Evolutionary conservation across 1,284 basidiomycete species (phyloP), one percentile per base, ranked within the genome.

Genomic region (Spongispora temasekensis): DNA sequence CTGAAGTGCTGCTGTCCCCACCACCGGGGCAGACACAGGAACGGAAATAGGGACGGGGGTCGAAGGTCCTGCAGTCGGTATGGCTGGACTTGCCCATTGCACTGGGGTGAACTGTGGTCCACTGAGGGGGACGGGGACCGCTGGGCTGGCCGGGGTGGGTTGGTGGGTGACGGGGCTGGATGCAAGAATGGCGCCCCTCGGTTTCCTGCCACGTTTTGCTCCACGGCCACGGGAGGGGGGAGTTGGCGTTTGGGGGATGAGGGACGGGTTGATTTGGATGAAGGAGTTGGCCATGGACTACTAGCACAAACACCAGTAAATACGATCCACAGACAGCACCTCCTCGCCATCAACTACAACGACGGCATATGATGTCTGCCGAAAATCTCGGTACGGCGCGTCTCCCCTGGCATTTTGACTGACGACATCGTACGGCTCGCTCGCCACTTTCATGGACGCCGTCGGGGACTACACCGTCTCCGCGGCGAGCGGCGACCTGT

Each of bases 321-420:
- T n/a, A n/a, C n/a, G n/a, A n/a, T n/a, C n/a, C n/a, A n/a, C n/a
- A n/a, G n/a, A n/a, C n/a, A n/a, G n/a, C n/a, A n/a, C n/a, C n/a
- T 99, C 9, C 84, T 99, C 40, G 97, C 92, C 7, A 82, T 99
- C 75, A 93, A 93, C 77, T 99, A 87, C 84, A 95, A 96, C 76
- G 95, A 94, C 69, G 97, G 97, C 3, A 89, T 99, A 98, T 99
- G 94, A 89, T 99, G 81, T 95, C 97, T n/a, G 94, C 97, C 35
- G 97, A 99, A 81, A 98, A 92, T 68, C 89, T 99, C 55, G 95
- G 95, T 95, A 62, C n/a, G n/a, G n/a, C n/a, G n/a, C n/a, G n/a
- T n/a, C n/a, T n/a, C n/a, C n/a, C n/a, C n/a, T n/a, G n/a, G n/a
- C n/a, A n/a, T n/a, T n/a, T n/a, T n/a, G n/a, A n/a, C n/a, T n/a